These are phyloP conservation scores for Rugonectria rugulosa DNA, from an alignment of 2,329 filamentous ascomycete genomes.

Conservation along the genomic window DNA sequence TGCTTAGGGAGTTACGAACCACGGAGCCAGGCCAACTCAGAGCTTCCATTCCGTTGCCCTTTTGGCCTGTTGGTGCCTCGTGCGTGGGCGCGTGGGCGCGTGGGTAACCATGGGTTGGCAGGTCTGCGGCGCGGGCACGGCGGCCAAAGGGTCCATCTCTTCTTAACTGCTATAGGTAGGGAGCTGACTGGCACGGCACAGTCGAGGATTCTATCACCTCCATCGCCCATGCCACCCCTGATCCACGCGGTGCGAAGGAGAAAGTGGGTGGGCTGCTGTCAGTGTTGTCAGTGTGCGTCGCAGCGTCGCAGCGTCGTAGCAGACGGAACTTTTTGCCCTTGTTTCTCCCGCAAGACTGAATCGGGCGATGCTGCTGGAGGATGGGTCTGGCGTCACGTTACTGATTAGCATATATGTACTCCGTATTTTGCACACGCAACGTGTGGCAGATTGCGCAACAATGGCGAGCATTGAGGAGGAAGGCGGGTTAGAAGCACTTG, in stretches of 20 bases:
- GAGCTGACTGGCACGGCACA: background rate
- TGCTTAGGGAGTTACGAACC: constrained; percentile 14
- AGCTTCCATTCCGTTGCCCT: constrained; percentile 10
- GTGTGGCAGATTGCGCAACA: too few species aligned
- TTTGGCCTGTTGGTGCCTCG: constrained; percentile 11
- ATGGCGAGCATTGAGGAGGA: too few species aligned
- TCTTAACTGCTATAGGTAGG: background rate
- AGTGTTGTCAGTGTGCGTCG: too few species aligned
- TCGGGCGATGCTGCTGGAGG: constrained; percentile 10
- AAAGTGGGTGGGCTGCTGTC: constrained; percentile 6
- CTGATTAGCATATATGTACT: background rate
- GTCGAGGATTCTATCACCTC: background rate
- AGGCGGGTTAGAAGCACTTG: too few species aligned
- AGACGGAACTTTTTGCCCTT: constrained; percentile 6
- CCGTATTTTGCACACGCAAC: background rate
- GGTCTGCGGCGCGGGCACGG: constrained; percentile 15
- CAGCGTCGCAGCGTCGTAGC: too few species aligned
- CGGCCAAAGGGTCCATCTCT: constrained; percentile 11
- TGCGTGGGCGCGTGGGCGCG: constrained; percentile 9
- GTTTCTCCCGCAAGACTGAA: background rate
- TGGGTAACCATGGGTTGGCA: constrained; percentile 2
- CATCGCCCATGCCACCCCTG: constrained; percentile 6
- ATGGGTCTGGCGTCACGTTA: constrained; percentile 10
- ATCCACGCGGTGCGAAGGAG: constrained; percentile 8
- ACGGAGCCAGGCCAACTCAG: constrained; percentile 15